phyloP scores from a whole-genome alignment of 202 grass and related monocot genomes.

The Panicum hallii region DNA sequence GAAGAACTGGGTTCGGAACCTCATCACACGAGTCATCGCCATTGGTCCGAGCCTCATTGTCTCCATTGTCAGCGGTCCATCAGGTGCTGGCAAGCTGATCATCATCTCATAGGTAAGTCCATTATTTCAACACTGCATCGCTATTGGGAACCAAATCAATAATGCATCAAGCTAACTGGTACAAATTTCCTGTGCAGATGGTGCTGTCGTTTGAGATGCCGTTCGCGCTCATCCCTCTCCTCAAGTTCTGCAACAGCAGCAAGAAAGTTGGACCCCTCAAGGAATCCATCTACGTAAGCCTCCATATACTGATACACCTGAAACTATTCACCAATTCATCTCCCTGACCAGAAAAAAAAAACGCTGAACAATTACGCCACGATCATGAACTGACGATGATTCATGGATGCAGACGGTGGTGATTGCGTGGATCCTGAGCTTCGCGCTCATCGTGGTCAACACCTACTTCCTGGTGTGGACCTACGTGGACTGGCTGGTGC shows the following conservation, averaged over 20 bases:
- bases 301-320: neutral
- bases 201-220: constrained; percentile 71
- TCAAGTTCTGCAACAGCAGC: constrained; percentile 71
- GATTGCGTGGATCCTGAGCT: constrained; percentile 54
- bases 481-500: constrained; percentile 57
- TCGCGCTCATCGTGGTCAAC: constrained; percentile 55
- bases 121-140: neutral
- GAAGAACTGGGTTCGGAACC: constrained; percentile 80
- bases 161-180: neutral
- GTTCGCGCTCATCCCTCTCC: constrained; percentile 68
- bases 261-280: constrained; percentile 72
- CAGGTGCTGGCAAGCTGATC: constrained; percentile 74
- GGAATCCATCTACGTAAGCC: constrained; percentile 61
- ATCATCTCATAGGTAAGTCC: constrained; percentile 69
- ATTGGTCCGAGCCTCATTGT: constrained; percentile 73
- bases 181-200: constrained; percentile 49
- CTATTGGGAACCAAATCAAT: neutral
- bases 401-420: constrained; percentile 41
- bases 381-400: neutral
- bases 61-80: constrained; percentile 63
- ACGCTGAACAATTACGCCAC: no score
- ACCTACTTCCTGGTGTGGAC: constrained; percentile 70
- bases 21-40: constrained; percentile 73
- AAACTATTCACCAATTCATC: neutral
- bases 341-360: neutral